Percentiles rank a stretch among this genome's conserved stretches.
phyloP scores from a whole-genome alignment of 192 early-diverging fungal species.

The Linnemannia schmuckeri region DNA sequence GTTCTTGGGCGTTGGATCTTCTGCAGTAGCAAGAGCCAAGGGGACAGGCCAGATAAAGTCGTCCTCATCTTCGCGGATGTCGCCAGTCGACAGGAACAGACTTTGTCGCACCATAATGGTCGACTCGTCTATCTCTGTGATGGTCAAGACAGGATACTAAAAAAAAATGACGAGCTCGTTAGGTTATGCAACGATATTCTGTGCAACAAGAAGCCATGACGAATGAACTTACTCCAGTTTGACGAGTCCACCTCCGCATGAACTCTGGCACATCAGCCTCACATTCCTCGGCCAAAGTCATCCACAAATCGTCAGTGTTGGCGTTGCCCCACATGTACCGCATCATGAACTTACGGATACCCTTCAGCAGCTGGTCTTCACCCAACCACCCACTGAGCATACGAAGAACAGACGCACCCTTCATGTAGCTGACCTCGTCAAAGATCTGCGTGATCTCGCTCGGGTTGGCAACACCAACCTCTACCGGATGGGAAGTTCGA shows the following conservation, averaged over 20 bases:
- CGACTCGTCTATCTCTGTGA: constrained; percentile 41
- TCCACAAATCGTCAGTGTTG: constrained; percentile 82
- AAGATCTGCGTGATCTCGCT: constrained; percentile 89
- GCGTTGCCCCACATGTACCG: constrained; percentile 79
- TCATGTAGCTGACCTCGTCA: constrained; percentile 88
- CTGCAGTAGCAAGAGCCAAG: constrained; percentile 58
- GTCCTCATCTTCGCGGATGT: constrained; percentile 86
- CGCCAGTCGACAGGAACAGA: constrained; percentile 89
- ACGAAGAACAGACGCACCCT: constrained; percentile 85
- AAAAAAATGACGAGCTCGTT: background rate
- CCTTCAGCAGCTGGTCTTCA: constrained; percentile 60
- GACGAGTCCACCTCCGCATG: constrained; percentile 86
- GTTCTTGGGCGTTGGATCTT: constrained; percentile 64
- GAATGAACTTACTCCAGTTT: constrained; percentile 77
- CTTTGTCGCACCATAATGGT: constrained; percentile 73
- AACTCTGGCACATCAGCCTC: constrained; percentile 74
- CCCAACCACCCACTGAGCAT: constrained; percentile 79
- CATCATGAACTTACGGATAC: constrained; percentile 71
- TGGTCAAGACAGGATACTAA: constrained; percentile 42
- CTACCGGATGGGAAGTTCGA: constrained; percentile 85
- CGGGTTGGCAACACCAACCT: constrained; percentile 77
- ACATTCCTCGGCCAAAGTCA: constrained; percentile 70
- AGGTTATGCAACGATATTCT: background rate
- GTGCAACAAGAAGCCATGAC: background rate
- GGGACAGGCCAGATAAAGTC: constrained; percentile 81